Conservation (phyloP, 345 rosid genomes). For the Theobroma cacao region DNA sequence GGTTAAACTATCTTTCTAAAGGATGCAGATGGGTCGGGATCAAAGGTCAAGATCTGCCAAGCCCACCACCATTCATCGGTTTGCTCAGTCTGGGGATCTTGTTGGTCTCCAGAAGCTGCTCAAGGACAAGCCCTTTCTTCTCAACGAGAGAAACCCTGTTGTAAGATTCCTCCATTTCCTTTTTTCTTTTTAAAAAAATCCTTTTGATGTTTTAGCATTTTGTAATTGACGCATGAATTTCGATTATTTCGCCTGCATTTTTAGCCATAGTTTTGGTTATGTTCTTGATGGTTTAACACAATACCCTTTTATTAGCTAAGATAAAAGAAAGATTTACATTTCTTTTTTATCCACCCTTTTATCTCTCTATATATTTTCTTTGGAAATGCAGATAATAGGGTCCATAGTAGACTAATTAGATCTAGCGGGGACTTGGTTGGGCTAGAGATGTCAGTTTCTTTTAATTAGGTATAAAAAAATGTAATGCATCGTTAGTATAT, state of each 20-base stretch:
- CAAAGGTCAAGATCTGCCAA: slow-evolving; percentile 68
- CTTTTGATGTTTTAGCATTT: not conserved
- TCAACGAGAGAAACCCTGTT: slow-evolving; percentile 86
- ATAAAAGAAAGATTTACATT: not conserved
- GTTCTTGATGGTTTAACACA: not conserved
- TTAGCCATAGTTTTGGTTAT: not conserved
- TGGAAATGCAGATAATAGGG: not conserved
- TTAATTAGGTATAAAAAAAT: not conserved
- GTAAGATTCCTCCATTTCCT: slow-evolving; percentile 46
- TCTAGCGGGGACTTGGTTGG: not conserved
- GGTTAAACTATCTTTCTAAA: not conserved
- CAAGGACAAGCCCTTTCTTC: slow-evolving; percentile 63
- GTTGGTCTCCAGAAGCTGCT: slow-evolving; percentile 63
- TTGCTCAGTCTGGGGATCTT: slow-evolving; percentile 86
- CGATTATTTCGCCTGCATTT: not conserved
- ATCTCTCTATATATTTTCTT: not conserved
- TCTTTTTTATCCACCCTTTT: not conserved
- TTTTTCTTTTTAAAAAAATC: not conserved
- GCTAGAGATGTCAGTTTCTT: not conserved
- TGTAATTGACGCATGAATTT: not conserved
- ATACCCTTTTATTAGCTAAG: not conserved
- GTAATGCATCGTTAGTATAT: not conserved
- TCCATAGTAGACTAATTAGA: not conserved
- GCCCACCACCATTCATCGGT: slow-evolving; percentile 78
- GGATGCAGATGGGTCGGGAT: slow-evolving; percentile 55